Base-by-base conservation (phyloP, 805 yeast species). In the Candida fluviatilis region DNA sequence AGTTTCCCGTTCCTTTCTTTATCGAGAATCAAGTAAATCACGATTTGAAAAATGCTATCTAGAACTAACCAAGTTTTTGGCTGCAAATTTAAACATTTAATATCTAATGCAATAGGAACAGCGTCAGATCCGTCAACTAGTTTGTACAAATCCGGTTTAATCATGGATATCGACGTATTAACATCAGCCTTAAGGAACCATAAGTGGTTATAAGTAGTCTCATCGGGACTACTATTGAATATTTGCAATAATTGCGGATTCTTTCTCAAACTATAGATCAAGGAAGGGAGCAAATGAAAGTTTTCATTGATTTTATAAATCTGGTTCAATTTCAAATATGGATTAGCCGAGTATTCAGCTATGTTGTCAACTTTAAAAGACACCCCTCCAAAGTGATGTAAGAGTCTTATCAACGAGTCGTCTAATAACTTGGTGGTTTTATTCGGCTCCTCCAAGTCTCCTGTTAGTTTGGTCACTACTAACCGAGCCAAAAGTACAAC, bases 221-320 rank as follows among this genome's bases (percentile, higher is more conserved):
- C 75, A 39, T 70, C 75, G 0, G 75, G 75, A 36, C 68, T 61
- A 8, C 67, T 57, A 42, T 69, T 69, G 48, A 66, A 68, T 3
- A 64, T 59, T 28, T 57, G 49, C 6, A 68, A 46, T 19, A 70
- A 57, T 23, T 59, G 62, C 3, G 62, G 64, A 36, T 64, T 64
- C 36, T 58, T 54, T 35, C 69, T 48, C 38, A 69, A 52, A 37
- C 57, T 49, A 39, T 64, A 68, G 2, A 62, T 48, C 35, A 59
- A 51, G 12, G 54, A 39, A 1, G 71, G 68, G 12, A 69, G 37
- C 0, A 43, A 34, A 4, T 43, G 45, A 30, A 64, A 64, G 36
- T 48, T 43, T 31, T 52, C 63, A 34, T 57, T 50, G n/a, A 62
- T 46, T 26, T 41, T 35, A 37, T 55, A 56, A 4, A 34, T 47